Conservation (phyloP, 2,329 filamentous ascomycete genomes). For the Ploettnerulaceae sp. region DNA sequence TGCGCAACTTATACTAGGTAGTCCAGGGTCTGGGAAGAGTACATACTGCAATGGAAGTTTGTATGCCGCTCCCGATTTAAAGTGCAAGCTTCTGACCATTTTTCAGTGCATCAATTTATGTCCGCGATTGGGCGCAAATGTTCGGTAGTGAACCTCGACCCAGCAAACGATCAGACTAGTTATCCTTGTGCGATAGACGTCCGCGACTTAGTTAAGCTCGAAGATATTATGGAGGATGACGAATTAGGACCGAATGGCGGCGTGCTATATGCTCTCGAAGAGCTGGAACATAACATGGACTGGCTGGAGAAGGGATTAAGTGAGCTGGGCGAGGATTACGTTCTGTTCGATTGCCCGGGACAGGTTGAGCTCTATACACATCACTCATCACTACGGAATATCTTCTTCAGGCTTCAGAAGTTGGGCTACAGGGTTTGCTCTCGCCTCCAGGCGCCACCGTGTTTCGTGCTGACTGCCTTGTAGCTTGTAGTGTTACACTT, state of each 20-base stretch:
- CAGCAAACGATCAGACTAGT: slow-evolving; percentile 87
- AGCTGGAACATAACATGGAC: slow-evolving; percentile 88
- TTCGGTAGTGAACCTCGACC: slow-evolving; percentile 93
- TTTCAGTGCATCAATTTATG: slow-evolving; percentile 88
- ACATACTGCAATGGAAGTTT: slow-evolving; percentile 94
- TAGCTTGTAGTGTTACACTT: slow-evolving; percentile 92
- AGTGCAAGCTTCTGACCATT: slow-evolving; percentile 10
- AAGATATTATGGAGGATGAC: slow-evolving; percentile 92
- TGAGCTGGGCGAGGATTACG: slow-evolving; percentile 80
- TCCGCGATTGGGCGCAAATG: slow-evolving; percentile 91
- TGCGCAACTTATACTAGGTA: slow-evolving; percentile 72
- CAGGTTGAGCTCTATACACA: slow-evolving; percentile 98
- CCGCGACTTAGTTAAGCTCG: slow-evolving; percentile 78
- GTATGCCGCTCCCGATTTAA: slow-evolving; percentile 26
- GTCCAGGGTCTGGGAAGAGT: slow-evolving; percentile 91
- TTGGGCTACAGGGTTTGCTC: slow-evolving; percentile 78
- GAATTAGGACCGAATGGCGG: slow-evolving; percentile 88
- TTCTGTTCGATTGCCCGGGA: slow-evolving; percentile 93
- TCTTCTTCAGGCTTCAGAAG: slow-evolving; percentile 88
- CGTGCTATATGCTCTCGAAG: slow-evolving; percentile 88
- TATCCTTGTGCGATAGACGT: slow-evolving; percentile 91
- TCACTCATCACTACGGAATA: slow-evolving; percentile 84
- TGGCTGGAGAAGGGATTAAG: slow-evolving; percentile 83
- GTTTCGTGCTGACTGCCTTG: slow-evolving; percentile 26
- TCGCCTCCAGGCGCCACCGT: slow-evolving; percentile 16